phyloP scores from a whole-genome alignment of 441 rosid species.

The Raphanus hybrid region DNA sequence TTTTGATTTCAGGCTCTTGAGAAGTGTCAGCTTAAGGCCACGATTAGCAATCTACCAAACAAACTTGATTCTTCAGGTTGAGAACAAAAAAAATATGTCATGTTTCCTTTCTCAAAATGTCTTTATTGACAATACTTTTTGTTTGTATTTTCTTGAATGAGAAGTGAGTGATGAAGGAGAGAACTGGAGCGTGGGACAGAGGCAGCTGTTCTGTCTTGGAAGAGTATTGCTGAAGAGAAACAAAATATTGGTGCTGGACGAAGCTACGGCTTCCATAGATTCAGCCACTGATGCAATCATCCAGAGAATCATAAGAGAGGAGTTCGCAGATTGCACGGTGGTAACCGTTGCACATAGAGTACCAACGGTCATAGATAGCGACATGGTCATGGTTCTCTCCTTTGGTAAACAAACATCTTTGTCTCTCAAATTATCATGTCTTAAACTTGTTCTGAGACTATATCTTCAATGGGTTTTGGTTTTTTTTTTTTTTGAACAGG shows the following conservation, averaged over 20 bases:
- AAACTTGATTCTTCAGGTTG: slow-evolving; percentile 81
- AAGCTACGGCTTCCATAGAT: slow-evolving; percentile 95
- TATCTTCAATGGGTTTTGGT: neutral
- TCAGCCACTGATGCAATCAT: slow-evolving; percentile 79
- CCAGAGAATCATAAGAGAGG: slow-evolving; percentile 72
- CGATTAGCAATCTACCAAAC: slow-evolving; percentile 67
- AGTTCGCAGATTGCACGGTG: slow-evolving; percentile 71
- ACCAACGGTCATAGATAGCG: slow-evolving; percentile 87
- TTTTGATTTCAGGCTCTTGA: slow-evolving; percentile 70
- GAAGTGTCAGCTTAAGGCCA: slow-evolving; percentile 84
- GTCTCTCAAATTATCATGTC: slow-evolving; percentile 1
- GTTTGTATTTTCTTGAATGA: slow-evolving; percentile 16
- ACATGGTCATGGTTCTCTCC: slow-evolving; percentile 93
- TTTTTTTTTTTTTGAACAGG: slow-evolving; percentile 48
- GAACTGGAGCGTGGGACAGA: slow-evolving; percentile 93
- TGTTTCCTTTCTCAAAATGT: neutral
- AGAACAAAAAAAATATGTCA: neutral
- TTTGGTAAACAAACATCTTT: slow-evolving; percentile 45
- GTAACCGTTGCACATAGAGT: slow-evolving; percentile 88
- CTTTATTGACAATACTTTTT: slow-evolving; percentile 2
- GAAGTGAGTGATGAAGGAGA: slow-evolving; percentile 91
- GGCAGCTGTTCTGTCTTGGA: slow-evolving; percentile 90
- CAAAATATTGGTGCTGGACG: slow-evolving; percentile 80
- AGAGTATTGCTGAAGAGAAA: slow-evolving; percentile 77
- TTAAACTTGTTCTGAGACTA: neutral